These are phyloP conservation scores for Digitaria exilis DNA, from an alignment of 202 grass and related monocot genomes.

Conservation along the genomic window DNA sequence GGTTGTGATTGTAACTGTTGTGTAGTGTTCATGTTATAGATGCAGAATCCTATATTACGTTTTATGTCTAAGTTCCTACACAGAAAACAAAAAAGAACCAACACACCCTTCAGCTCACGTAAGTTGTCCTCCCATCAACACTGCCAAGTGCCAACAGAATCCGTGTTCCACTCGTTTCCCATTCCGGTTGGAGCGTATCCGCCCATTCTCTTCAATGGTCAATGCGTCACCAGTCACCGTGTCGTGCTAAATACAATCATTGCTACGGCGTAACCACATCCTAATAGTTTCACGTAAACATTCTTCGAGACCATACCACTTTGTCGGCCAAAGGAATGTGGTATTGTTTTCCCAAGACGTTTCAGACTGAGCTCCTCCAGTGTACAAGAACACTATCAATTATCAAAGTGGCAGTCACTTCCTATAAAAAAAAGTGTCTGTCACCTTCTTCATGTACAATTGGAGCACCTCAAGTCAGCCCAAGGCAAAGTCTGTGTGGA, in stretches of 20 bases:
- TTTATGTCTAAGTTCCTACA: no score
- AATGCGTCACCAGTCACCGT: no score
- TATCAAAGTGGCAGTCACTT: neutral
- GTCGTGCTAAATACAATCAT: neutral
- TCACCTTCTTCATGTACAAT: conserved; percentile 14
- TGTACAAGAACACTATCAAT: neutral
- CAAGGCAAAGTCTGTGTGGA: neutral
- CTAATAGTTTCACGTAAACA: neutral
- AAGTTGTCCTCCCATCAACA: neutral
- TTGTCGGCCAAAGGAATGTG: neutral
- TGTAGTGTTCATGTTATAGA: no score
- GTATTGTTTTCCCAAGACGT: neutral
- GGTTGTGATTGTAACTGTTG: no score
- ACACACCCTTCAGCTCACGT: no score
- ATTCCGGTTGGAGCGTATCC: neutral
- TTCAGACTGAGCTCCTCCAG: neutral
- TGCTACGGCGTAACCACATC: neutral
- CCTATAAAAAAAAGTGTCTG: neutral
- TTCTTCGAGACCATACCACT: neutral
- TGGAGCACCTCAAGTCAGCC: neutral
- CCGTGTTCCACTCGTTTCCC: neutral
- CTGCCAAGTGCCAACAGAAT: neutral
- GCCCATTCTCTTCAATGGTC: neutral
- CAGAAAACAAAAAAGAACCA: no score
- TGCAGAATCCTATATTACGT: no score